These are phyloP conservation scores for Lobulomyces angularis DNA, from an alignment of 192 early-diverging fungal species.

Conservation along the genomic window DNA sequence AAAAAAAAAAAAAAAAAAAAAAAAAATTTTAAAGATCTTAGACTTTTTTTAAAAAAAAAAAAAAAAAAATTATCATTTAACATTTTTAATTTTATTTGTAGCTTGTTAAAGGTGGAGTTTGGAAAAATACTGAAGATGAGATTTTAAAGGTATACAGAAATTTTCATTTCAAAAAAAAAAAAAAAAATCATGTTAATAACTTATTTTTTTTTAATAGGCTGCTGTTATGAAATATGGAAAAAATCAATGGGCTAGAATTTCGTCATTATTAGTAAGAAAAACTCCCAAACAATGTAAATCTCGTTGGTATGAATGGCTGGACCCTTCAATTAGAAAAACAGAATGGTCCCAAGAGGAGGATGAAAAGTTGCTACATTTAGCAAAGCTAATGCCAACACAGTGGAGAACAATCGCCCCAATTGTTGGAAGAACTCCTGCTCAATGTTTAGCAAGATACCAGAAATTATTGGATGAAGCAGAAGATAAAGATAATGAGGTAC, in stretches of 20 bases:
- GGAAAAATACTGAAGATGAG: conserved; percentile 99
- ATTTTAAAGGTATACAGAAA: conserved; percentile 52
- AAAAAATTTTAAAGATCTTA: no score
- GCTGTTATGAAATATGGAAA: conserved; percentile 98
- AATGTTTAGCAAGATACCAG: conserved; percentile 95
- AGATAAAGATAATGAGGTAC: conserved; percentile 50
- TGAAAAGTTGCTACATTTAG: conserved; percentile 90
- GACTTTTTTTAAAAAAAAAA: no score
- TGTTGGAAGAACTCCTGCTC: conserved; percentile 88
- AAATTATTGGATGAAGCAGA: conserved; percentile 93
- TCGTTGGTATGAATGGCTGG: conserved; percentile 95
- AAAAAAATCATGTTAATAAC: conserved; percentile 1
- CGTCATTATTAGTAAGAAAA: conserved; percentile 86
- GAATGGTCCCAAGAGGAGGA: conserved; percentile 99
- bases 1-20: no score
- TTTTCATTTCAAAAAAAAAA: conserved; percentile 4
- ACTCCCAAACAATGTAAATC: conserved; percentile 99
- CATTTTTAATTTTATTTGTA: no score
- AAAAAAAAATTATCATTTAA: no score
- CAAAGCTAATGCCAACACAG: conserved; percentile 98
- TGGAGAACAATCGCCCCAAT: conserved; percentile 99
- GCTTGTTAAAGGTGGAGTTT: conserved; percentile 89
- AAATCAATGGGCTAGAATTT: conserved; percentile 98
- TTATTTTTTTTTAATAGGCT: conserved; percentile 35
- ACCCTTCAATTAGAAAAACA: conserved; percentile 97